Conservation (phyloP, 768 basidiomycete species). For the Trametopsis cervina region DNA sequence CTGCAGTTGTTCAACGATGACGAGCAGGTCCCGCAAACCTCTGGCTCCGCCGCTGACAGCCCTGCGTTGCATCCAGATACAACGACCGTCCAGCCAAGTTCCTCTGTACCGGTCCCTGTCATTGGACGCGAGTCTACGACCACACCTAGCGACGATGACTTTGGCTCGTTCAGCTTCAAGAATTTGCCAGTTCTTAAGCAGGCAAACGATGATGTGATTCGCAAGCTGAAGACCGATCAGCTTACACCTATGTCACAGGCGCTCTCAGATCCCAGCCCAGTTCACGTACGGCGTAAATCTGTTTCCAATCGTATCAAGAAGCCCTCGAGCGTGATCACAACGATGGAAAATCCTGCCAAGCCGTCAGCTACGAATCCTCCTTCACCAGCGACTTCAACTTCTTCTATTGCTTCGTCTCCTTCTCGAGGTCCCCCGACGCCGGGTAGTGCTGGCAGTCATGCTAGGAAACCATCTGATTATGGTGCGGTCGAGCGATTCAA, state of each 20-base stretch:
- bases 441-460: slow-evolving; percentile 52
- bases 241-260: slow-evolving; percentile 72
- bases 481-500: slow-evolving; percentile 88
- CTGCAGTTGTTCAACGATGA: slow-evolving; percentile 91
- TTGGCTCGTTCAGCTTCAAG: slow-evolving; percentile 98
- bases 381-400: slow-evolving; percentile 87
- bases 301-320: slow-evolving; percentile 77
- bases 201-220: slow-evolving; percentile 96
- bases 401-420: slow-evolving; percentile 85
- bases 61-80: slow-evolving; percentile 28
- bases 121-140: slow-evolving; percentile 30
- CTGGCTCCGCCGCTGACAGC: slow-evolving; percentile 40
- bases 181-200: slow-evolving; percentile 94
- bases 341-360: slow-evolving; percentile 48
- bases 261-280: slow-evolving; percentile 52
- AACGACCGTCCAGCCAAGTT: not conserved
- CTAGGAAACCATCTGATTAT: slow-evolving; percentile 84
- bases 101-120: slow-evolving; percentile 15
- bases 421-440: slow-evolving; percentile 76
- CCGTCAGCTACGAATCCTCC: slow-evolving; percentile 68
- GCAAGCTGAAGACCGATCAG: slow-evolving; percentile 90
- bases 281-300: slow-evolving; percentile 68
- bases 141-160: slow-evolving; percentile 76
- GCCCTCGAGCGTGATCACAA: slow-evolving; percentile 71
- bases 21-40: slow-evolving; percentile 53